Evolutionary conservation across 371 early-diverging fungal genomes (phyloP).

Genomic region (Apophysomyces elegans): DNA sequence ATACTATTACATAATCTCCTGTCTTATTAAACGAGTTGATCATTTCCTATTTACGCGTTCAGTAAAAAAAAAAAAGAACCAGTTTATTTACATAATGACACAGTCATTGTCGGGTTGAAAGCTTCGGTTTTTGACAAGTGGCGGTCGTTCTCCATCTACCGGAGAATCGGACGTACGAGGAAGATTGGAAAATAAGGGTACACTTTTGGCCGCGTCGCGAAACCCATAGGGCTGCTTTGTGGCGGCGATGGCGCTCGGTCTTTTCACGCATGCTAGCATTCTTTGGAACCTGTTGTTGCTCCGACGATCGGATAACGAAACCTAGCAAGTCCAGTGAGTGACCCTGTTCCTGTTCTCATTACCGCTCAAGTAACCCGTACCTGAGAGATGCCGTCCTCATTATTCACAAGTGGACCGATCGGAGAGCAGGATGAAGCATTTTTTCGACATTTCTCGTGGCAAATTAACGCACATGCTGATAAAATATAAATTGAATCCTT

Average conservation of each 20-base stretch:
- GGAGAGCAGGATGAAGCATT: slow-evolving; percentile 31
- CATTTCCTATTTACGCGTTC: neutral
- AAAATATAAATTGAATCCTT: neutral
- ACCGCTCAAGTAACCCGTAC: neutral
- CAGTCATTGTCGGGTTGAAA: slow-evolving; percentile 8
- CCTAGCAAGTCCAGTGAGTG: neutral
- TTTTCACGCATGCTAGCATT: slow-evolving; percentile 24
- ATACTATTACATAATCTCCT: slow-evolving; percentile 6
- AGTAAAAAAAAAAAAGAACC: neutral
- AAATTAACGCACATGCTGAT: slow-evolving; percentile 38
- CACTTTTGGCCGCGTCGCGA: slow-evolving; percentile 7
- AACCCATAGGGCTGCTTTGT: slow-evolving; percentile 1
- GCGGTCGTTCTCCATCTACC: neutral
- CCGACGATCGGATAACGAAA: slow-evolving; percentile 11
- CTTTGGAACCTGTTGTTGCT: slow-evolving; percentile 25
- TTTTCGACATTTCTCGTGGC: slow-evolving; percentile 40
- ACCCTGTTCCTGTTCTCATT: neutral
- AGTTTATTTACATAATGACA: slow-evolving; percentile 8
- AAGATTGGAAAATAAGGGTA: slow-evolving; percentile 1
- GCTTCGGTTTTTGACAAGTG: slow-evolving; percentile 2
- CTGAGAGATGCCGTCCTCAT: neutral
- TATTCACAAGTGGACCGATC: slow-evolving; percentile 13
- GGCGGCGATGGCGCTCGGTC: slow-evolving; percentile 7
- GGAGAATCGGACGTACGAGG: neutral
- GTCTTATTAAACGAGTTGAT: slow-evolving; percentile 5